Percentiles rank a stretch among this genome's conserved stretches.
phyloP scores from a whole-genome alignment of 1,284 basidiomycete genomes.

The Irpex sp. region DNA sequence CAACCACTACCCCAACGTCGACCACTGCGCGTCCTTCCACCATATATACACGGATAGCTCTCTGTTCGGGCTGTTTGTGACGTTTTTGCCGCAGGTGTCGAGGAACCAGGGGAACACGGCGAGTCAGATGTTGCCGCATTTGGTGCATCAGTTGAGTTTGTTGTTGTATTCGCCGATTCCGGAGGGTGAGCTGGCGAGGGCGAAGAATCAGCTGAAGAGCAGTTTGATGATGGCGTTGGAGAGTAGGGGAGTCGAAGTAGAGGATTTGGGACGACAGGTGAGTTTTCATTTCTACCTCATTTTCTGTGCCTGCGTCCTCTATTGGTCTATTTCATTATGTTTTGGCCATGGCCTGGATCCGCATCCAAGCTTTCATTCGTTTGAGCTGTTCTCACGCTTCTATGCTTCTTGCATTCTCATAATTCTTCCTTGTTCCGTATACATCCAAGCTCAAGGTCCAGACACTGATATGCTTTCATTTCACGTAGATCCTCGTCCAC shows the following conservation, averaged over 20 bases:
- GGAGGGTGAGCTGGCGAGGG: constrained; percentile 70
- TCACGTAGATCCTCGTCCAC: constrained; percentile 86
- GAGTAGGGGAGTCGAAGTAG: constrained; percentile 85
- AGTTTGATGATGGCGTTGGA: constrained; percentile 95
- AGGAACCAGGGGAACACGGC: constrained; percentile 57
- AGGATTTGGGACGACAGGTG: constrained; percentile 82
- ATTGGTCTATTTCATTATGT: too few relatives aligned
- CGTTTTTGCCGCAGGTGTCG: constrained; percentile 72
- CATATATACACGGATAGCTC: constrained; percentile 96
- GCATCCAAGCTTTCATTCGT: too few relatives aligned
- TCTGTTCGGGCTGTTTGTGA: constrained; percentile 89
- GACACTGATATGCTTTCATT: constrained; percentile 1
- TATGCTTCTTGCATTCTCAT: too few relatives aligned
- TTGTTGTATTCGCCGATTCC: constrained; percentile 66
- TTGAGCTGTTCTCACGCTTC: too few relatives aligned
- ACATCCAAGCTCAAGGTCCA: too few relatives aligned
- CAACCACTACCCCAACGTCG: constrained; percentile 90
- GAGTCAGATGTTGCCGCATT: constrained; percentile 73
- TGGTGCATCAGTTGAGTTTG: constrained; percentile 80
- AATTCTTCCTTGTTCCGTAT: too few relatives aligned
- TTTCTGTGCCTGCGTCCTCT: not conserved
- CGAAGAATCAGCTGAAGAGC: constrained; percentile 95
- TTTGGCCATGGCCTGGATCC: too few relatives aligned
- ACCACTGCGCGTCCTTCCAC: constrained; percentile 97
- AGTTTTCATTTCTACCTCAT: constrained; percentile 12